Conservation (phyloP, 169 alveolate species). For the Cyclospora cayetanensis region DNA sequence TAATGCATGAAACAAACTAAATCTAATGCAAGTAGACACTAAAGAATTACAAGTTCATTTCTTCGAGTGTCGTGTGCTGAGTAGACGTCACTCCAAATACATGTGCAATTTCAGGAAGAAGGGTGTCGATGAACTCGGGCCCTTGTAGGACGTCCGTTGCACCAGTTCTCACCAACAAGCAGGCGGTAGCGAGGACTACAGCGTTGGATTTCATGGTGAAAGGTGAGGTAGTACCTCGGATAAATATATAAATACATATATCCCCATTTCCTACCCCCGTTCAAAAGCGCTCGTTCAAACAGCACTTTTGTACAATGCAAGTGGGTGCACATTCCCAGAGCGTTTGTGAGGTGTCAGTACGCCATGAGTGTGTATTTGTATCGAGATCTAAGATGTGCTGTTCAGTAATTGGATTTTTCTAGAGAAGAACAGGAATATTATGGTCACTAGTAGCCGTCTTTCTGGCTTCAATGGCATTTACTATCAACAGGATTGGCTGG, state of each 20-base stretch:
- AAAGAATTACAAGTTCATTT: constrained; percentile 40
- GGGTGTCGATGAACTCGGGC: constrained; percentile 54
- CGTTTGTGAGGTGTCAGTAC: constrained; percentile 22
- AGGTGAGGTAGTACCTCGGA: not conserved
- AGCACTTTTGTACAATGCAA: constrained; percentile 58
- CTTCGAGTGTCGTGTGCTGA: constrained; percentile 56
- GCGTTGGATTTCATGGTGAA: constrained; percentile 58
- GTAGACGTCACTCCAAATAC: constrained; percentile 60
- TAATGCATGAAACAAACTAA: not conserved
- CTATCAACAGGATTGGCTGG: no score
- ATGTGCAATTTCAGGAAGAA: constrained; percentile 61
- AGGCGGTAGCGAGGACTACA: constrained; percentile 50
- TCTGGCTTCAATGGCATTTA: no score
- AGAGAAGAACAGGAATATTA: no score
- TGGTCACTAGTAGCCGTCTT: no score
- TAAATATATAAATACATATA: no score
- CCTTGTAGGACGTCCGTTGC: constrained; percentile 45
- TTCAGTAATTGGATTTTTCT: no score
- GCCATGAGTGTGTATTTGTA: constrained; percentile 13
- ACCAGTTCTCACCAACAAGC: constrained; percentile 59
- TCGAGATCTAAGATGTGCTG: no score
- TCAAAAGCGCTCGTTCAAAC: constrained; percentile 54
- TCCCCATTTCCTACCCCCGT: constrained; percentile 42
- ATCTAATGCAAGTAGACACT: not conserved
- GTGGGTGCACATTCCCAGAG: not conserved